Percentiles rank a stretch among this genome's conserved stretches.
Conservation (phyloP, 345 rosid genomes). For the Mallotus nudiflorus region DNA sequence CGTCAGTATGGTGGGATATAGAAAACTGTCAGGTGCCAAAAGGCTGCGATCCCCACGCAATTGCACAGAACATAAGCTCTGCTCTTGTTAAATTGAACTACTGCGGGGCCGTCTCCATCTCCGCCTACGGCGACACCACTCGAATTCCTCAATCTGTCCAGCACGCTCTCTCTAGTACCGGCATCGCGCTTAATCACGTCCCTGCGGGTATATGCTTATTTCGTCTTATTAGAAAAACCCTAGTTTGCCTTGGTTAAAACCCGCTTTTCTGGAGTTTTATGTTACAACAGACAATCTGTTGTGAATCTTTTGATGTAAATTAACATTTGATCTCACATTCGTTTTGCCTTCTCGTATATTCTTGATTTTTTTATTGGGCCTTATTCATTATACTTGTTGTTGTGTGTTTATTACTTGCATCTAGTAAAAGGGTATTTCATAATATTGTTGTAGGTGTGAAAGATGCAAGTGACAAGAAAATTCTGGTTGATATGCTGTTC, state of each 20-base stretch:
- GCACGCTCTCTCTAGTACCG: constrained; percentile 88
- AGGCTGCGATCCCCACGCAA: constrained; percentile 61
- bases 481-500: constrained; percentile 85
- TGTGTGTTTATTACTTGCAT: no score
- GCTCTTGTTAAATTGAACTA: constrained; percentile 71
- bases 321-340: no score
- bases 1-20: constrained; percentile 97
- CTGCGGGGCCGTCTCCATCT: constrained; percentile 81
- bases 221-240: no score
- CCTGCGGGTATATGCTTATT: constrained; percentile 71
- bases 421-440: not conserved
- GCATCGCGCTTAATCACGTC: constrained; percentile 88
- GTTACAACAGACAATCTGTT: no score
- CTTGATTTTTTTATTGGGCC: no score
- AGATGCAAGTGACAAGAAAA: constrained; percentile 98
- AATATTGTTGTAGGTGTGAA: constrained; percentile 57
- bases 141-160: constrained; percentile 62
- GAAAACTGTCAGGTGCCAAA: constrained; percentile 92
- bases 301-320: no score
- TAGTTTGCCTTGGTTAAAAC: no score
- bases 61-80: constrained; percentile 84
- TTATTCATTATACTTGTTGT: no score
- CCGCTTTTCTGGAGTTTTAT: no score
- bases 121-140: constrained; percentile 85
- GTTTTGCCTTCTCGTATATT: no score